Evolutionary conservation across 2,329 filamentous ascomycete species (phyloP).

Genomic region (Trematosphaeria pertusa): DNA sequence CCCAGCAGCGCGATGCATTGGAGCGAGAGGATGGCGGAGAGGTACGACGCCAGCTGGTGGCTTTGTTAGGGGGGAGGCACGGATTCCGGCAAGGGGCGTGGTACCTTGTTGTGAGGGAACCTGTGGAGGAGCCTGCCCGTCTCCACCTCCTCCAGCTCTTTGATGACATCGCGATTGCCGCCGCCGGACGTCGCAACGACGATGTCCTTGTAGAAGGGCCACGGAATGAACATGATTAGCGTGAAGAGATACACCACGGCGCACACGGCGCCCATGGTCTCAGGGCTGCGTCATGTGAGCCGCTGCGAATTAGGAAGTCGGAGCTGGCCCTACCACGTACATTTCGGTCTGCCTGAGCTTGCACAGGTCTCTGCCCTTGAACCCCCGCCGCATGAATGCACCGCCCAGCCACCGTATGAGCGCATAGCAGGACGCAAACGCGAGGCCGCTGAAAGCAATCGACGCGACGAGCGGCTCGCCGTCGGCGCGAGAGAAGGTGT

Average conservation of each 20-base stretch:
- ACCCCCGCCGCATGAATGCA: conserved; percentile 84
- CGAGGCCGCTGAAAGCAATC: conserved; percentile 82
- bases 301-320: not conserved
- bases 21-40: conserved; percentile 91
- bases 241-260: conserved; percentile 90
- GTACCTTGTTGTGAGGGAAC: conserved; percentile 93
- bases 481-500: conserved; percentile 78
- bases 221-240: conserved; percentile 92
- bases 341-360: conserved; percentile 79
- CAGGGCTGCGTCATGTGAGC: conserved; percentile 65
- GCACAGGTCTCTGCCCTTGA: conserved; percentile 88
- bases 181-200: conserved; percentile 93
- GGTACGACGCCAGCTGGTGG: conserved; percentile 83
- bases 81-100: conserved; percentile 4
- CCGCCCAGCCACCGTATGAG: conserved; percentile 94
- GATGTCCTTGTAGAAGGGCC: conserved; percentile 98
- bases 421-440: conserved; percentile 81
- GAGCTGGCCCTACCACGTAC: conserved; percentile 54
- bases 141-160: conserved; percentile 75
- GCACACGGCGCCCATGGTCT: conserved; percentile 94
- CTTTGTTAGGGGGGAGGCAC: conserved; percentile 9
- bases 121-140: conserved; percentile 85
- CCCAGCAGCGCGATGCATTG: conserved; percentile 91
- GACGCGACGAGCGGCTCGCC: conserved; percentile 90
- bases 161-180: conserved; percentile 85